Conservation (phyloP, 1,284 basidiomycete species). For the Schizophyllum amplum region DNA sequence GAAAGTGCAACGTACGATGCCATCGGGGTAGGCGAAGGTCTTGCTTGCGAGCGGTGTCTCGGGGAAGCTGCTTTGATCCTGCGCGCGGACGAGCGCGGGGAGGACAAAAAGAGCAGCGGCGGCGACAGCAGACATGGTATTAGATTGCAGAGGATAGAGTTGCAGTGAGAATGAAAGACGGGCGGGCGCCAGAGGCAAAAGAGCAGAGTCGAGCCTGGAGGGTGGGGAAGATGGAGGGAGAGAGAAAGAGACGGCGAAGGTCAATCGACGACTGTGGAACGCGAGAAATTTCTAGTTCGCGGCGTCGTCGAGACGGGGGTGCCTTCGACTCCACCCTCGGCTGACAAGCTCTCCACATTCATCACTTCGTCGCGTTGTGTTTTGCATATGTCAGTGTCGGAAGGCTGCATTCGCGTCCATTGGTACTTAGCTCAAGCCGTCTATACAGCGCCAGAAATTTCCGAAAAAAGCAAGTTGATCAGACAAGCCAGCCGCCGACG, state of each 20-base stretch:
- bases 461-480: too few species aligned
- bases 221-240: neutral
- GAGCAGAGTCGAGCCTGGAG: neutral
- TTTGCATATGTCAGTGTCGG: neutral
- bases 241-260: neutral
- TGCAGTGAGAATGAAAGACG: neutral
- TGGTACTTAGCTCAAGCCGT: too few species aligned
- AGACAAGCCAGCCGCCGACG: too few species aligned
- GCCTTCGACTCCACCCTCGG: neutral
- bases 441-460: too few species aligned
- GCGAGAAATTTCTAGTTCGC: neutral
- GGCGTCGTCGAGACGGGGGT: neutral
- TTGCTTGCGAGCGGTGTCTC: constrained; percentile 45
- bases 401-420: too few species aligned
- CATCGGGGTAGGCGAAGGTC: constrained; percentile 39
- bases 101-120: constrained; percentile 2
- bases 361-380: neutral
- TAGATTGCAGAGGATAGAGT: neutral
- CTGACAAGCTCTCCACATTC: neutral
- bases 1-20: constrained; percentile 32
- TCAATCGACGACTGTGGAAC: neutral
- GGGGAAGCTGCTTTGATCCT: constrained; percentile 26
- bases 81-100: neutral
- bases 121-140: neutral
- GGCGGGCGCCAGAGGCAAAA: neutral